Evolutionary conservation across 345 rosid species (phyloP).

Genomic region (Bruguiera sexangula): DNA sequence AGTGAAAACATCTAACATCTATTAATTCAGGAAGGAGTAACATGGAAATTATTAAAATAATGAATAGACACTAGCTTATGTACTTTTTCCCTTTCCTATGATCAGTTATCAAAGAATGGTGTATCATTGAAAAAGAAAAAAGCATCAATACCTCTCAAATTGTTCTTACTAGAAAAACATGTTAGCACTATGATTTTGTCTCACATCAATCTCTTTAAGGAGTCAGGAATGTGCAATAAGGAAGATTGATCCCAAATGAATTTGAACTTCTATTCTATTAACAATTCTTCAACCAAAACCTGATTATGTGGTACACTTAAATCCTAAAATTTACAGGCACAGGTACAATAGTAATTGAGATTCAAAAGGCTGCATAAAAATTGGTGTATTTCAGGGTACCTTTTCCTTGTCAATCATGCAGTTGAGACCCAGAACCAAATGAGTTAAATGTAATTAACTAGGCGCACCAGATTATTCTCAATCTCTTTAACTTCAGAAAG

Average conservation of each 20-base stretch:
- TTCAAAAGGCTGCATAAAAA: background rate
- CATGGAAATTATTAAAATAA: background rate
- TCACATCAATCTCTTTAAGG: background rate
- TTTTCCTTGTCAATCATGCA: background rate
- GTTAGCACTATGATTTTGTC: background rate
- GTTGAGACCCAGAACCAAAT: too few relatives aligned
- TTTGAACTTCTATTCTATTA: background rate
- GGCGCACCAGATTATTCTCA: conserved; percentile 41
- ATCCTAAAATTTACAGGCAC: too few relatives aligned
- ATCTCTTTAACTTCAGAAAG: conserved; percentile 41
- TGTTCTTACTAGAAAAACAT: background rate
- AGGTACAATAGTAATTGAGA: too few relatives aligned
- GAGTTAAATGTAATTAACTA: background rate
- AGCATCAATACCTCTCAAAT: background rate
- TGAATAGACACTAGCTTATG: background rate
- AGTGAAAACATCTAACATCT: background rate
- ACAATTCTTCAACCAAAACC: background rate
- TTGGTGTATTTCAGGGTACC: background rate
- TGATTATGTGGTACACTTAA: too few relatives aligned
- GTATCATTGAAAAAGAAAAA: background rate
- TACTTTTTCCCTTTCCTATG: background rate
- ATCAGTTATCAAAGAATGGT: too few relatives aligned
- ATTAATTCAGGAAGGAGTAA: background rate
- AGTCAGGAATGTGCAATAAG: background rate
- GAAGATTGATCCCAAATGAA: background rate